phyloP scores from a whole-genome alignment of 768 basidiomycete species.

The Amanita pallidorosea region DNA sequence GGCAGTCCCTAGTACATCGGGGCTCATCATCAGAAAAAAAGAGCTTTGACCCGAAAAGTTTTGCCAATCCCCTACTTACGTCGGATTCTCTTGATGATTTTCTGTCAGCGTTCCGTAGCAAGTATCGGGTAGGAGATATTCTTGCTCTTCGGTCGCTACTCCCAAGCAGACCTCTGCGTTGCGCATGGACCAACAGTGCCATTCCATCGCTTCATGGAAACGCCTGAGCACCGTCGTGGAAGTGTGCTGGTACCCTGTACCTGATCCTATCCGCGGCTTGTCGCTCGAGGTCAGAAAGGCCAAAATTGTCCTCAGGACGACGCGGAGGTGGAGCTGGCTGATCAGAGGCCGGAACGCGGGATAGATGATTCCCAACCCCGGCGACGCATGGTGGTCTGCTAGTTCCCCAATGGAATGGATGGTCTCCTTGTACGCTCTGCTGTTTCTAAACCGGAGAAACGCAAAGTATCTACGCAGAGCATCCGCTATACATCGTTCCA shows the following conservation, averaged over 20 bases:
- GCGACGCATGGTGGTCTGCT: constrained; percentile 8
- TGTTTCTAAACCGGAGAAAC: constrained; percentile 50
- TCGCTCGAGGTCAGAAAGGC: constrained; percentile 16
- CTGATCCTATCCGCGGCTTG: background rate
- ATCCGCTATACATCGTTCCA: constrained; percentile 19
- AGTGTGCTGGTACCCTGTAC: background rate
- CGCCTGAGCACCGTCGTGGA: constrained; percentile 10
- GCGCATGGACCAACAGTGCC: constrained; percentile 37
- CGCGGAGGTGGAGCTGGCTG: constrained; percentile 19
- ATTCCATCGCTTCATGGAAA: constrained; percentile 24
- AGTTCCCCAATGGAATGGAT: constrained; percentile 18
- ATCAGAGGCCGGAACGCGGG: constrained; percentile 20
- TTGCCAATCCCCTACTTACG: constrained; percentile 20
- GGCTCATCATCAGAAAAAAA: background rate
- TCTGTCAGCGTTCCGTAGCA: constrained; percentile 47
- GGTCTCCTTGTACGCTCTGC: constrained; percentile 31
- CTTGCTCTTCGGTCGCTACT: constrained; percentile 40
- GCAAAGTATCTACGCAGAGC: constrained; percentile 38
- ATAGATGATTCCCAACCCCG: constrained; percentile 14
- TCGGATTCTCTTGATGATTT: constrained; percentile 30
- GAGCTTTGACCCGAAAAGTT: background rate
- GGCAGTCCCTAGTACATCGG: constrained; percentile 24
- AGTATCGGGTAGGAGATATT: constrained; percentile 43
- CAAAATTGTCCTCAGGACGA: constrained; percentile 21
- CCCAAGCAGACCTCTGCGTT: constrained; percentile 45